A percentile compares a stretch with the other conserved stretches of the same genome.
Evolutionary conservation across 108 stramenopile genomes (phyloP).

Genomic region (Bacterosira constricta): DNA sequence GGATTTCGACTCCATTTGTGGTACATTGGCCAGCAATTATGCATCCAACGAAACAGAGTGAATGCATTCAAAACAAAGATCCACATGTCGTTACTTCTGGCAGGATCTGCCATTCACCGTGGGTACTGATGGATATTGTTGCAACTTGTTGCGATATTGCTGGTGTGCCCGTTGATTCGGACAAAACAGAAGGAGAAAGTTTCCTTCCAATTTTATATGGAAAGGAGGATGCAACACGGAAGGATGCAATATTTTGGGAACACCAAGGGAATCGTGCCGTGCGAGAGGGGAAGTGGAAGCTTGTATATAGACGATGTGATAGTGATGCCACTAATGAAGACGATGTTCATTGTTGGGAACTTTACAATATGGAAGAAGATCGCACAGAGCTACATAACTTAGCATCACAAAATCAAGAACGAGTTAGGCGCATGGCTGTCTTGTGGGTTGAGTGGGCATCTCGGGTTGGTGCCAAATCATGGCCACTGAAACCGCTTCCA

Average conservation of each 20-base stretch:
- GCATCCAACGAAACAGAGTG: not conserved
- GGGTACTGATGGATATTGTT: slow-evolving; percentile 55
- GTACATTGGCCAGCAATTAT: slow-evolving; percentile 38
- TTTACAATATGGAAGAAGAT: slow-evolving; percentile 51
- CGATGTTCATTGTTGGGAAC: slow-evolving; percentile 31
- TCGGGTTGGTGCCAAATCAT: slow-evolving; percentile 30
- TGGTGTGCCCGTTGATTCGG: slow-evolving; percentile 17
- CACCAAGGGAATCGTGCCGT: slow-evolving; percentile 57
- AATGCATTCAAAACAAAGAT: too few relatives aligned
- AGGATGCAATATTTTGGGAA: slow-evolving; percentile 51
- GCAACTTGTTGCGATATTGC: slow-evolving; percentile 47
- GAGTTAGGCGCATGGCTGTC: slow-evolving; percentile 17
- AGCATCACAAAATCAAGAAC: slow-evolving; percentile 21
- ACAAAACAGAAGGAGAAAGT: slow-evolving; percentile 46
- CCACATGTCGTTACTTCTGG: not conserved
- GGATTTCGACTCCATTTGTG: slow-evolving; percentile 45
- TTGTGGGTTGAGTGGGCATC: slow-evolving; percentile 49
- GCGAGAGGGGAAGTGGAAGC: slow-evolving; percentile 47
- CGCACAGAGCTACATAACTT: slow-evolving; percentile 44
- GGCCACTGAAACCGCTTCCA: slow-evolving; percentile 44
- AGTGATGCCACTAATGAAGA: slow-evolving; percentile 7
- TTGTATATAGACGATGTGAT: slow-evolving; percentile 36
- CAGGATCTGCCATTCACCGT: slow-evolving; percentile 38
- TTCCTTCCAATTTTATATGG: slow-evolving; percentile 38
- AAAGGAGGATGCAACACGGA: slow-evolving; percentile 5